Base-by-base conservation (phyloP, 257 asterid species). In the Gardenia jasminoides region DNA sequence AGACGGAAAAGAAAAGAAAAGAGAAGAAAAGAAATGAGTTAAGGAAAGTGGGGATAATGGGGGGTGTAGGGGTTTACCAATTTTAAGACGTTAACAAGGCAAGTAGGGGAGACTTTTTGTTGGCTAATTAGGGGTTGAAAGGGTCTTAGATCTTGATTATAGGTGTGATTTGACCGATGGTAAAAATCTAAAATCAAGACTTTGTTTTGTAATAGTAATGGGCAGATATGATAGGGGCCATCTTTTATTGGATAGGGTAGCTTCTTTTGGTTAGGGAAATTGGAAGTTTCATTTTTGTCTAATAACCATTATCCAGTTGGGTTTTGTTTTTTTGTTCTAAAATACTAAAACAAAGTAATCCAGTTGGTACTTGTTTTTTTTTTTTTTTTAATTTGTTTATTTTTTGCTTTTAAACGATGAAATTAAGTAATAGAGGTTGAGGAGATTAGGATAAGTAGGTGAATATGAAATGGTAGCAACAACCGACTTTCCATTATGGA, bases 61-160 rank as follows among this genome's bases (percentile, higher is more conserved):
- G 48, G 48, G 8, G 54, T 11, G 54, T 48, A 0, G n/a, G 2
- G 6, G 9, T 54, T 54, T 54, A 3, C 3, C 7, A 54, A 7
- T 17, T 54, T 54, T 54, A 16, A 52, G 1, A 16, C 24, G 22
- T 52, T 54, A 54, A 17, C 8, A 0, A 47, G 16, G 52, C 13
- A 36, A 36, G 16, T 15, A 2, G 46, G 47, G 24, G 70, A 26
- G 28, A 39, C 52, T 39, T 70, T 50, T 30, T 36, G 17, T 12
- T 50, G 19, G 54, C 54, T 47, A 47, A 47, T 47, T 47, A 5
- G 48, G 7, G 67, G 44, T 61, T 61, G 79, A 75, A 43, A 61
- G 41, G 11, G 70, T 61, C 79, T n/a, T 71, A 39, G 47, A 56
- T 62, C 72, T 16, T 72, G 59, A 71, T 70, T 70, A 7, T 58